A percentile compares a stretch with the other conserved stretches of the same genome.
phyloP scores from a whole-genome alignment of 441 rosid species.

The Euphorbia celastroides region DNA sequence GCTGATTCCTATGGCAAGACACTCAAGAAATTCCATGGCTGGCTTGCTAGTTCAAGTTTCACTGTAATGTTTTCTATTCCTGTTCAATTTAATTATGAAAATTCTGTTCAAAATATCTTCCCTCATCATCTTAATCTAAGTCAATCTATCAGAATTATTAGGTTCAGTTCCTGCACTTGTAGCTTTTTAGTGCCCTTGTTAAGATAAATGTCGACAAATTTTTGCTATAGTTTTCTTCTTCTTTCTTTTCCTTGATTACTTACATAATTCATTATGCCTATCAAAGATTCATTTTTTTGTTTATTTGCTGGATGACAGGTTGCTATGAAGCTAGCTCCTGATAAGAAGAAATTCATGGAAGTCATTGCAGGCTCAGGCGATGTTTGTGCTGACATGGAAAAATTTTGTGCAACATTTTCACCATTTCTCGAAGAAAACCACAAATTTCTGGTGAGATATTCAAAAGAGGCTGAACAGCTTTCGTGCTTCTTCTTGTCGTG shows the following conservation, averaged over 20 bases:
- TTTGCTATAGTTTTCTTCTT: too few relatives aligned
- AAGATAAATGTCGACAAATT: too few relatives aligned
- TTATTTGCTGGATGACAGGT: constrained; percentile 35
- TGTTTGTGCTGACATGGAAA: constrained; percentile 68
- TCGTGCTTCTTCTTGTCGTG: not conserved
- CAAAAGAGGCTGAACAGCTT: not conserved
- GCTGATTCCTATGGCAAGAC: constrained; percentile 69
- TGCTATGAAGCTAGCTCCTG: constrained; percentile 92
- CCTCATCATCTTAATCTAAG: constrained; percentile 1
- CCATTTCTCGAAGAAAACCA: constrained; percentile 81
- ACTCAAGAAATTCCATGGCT: constrained; percentile 81
- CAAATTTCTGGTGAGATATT: constrained; percentile 67
- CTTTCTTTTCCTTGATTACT: too few relatives aligned
- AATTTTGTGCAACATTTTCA: constrained; percentile 69
- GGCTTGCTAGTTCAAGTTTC: constrained; percentile 91
- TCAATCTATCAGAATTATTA: too few relatives aligned
- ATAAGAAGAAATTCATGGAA: constrained; percentile 94
- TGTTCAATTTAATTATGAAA: not conserved
- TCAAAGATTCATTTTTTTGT: not conserved
- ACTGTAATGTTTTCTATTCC: constrained; percentile 34
- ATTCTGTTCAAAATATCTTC: not conserved
- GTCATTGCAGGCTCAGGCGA: constrained; percentile 77
- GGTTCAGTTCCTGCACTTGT: too few relatives aligned
- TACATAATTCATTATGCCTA: not conserved
- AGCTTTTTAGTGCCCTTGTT: too few relatives aligned